Evolutionary conservation across 345 rosid species (phyloP).

Genomic region (Microcos paniculata): DNA sequence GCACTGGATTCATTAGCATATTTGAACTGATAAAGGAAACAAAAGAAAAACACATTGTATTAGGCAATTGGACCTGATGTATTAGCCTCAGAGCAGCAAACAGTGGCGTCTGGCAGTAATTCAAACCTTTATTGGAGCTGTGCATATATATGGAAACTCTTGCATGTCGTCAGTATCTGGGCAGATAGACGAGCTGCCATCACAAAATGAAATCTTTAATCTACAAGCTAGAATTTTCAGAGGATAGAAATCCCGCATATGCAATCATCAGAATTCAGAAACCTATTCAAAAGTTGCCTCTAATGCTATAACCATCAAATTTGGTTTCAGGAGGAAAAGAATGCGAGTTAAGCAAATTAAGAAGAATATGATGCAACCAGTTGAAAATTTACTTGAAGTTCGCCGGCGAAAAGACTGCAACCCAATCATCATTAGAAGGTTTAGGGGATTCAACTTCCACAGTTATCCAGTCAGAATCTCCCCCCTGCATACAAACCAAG

Average conservation of each 20-base stretch:
- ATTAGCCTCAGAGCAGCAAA: not conserved
- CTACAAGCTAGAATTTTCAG: not conserved
- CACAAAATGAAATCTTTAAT: not conserved
- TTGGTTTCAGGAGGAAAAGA: not conserved
- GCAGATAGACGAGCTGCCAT: constrained; percentile 48
- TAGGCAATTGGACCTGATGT: not conserved
- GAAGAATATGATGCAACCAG: not conserved
- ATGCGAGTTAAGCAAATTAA: not conserved
- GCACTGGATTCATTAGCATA: constrained; percentile 43
- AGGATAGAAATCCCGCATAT: not conserved
- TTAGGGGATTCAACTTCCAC: not conserved
- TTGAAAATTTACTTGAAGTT: constrained; percentile 10
- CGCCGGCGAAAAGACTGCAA: constrained; percentile 18
- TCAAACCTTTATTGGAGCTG: constrained; percentile 62
- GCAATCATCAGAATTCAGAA: not conserved
- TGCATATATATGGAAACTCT: constrained; percentile 48
- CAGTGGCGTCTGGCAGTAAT: not conserved
- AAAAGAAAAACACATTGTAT: not conserved
- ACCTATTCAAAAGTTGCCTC: not conserved
- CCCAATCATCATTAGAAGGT: constrained; percentile 16
- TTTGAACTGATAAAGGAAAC: constrained; percentile 44
- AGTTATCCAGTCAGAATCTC: constrained; percentile 4
- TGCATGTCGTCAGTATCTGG: constrained; percentile 34
- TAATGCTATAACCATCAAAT: not conserved
- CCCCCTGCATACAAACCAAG: not conserved